Evolutionary conservation across 78 protist genomes (phyloP).

Genomic region (Isochrysis galbana): DNA sequence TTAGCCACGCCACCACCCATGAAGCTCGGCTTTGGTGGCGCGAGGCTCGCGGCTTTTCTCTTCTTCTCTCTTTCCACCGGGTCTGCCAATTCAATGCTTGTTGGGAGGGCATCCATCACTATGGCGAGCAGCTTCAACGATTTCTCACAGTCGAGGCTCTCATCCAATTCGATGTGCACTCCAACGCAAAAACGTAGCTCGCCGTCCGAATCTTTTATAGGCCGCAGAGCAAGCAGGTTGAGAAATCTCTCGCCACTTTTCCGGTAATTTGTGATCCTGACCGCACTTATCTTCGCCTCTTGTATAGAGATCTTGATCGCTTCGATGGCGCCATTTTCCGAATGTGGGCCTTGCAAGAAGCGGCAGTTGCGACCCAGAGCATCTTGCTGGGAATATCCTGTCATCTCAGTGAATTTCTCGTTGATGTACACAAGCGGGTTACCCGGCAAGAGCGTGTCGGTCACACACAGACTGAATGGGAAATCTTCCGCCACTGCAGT

Average conservation of each 20-base stretch:
- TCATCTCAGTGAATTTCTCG: background rate
- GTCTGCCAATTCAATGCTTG: no score
- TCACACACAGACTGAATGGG: no score
- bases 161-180: no score
- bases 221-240: background rate
- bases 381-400: background rate
- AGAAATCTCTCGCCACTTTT: background rate
- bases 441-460: background rate
- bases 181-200: background rate
- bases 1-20: no score
- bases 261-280: background rate
- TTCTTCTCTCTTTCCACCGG: no score
- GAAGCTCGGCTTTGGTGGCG: no score
- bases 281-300: background rate
- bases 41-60: no score
- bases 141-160: no score
- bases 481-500: no score
- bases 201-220: background rate
- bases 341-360: conserved; percentile 8
- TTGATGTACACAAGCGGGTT: background rate
- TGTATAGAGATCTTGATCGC: background rate
- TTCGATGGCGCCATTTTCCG: background rate
- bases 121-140: no score
- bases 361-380: conserved; percentile 34
- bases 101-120: no score